Base-by-base conservation (phyloP, 805 yeast genomes). In the Saccharomyces paradoxus region DNA sequence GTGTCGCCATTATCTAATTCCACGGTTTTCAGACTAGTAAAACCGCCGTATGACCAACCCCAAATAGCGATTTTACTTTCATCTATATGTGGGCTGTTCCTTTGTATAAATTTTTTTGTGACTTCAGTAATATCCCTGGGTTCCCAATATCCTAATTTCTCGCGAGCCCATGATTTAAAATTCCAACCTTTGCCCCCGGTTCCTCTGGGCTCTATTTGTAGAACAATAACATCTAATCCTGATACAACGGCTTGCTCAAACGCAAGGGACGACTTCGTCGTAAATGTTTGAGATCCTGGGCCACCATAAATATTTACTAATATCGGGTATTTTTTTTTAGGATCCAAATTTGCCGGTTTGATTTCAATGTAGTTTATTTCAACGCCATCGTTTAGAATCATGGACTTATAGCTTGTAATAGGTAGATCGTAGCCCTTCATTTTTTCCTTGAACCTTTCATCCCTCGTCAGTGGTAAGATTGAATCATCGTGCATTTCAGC, bases 11-110 rank as follows among this genome's bases (percentile, higher is more conserved):
- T 63, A 64, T 87, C 95, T 50, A 73, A 75, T 66, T 87, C 95
- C 32, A 87, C 65, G 0, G 91, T 85, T 66, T 87, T 87, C 52
- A 87, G 70, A 0, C 92, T 83, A 8, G 84, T 75, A 64, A 84
- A 87, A 0, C 92, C 96, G 53, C 96, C 96, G 68, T 86, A 87
- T 0, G 91, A 84, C 91, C 94, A 87, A 14, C 96, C 96, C 91
- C 94, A 87, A 41, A 87, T 77, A 0, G 89, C 88, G 3, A 85
- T 80, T 54, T 74, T 74, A 1, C 76, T 73, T 2, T 61, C 60
- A 63, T 86, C 85, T 21, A 87, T 75, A 56, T 77, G 77, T 0
- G 53, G 55, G 28, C 67, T 55, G 27, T 75, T 66, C 1, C 69
- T 69, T 24, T 70, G 56, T 6, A 86, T 77, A 65, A 81, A 83